These are phyloP conservation scores for Ustilago xerochloae DNA, from an alignment of 1,284 basidiomycete species.

Conservation along the genomic window DNA sequence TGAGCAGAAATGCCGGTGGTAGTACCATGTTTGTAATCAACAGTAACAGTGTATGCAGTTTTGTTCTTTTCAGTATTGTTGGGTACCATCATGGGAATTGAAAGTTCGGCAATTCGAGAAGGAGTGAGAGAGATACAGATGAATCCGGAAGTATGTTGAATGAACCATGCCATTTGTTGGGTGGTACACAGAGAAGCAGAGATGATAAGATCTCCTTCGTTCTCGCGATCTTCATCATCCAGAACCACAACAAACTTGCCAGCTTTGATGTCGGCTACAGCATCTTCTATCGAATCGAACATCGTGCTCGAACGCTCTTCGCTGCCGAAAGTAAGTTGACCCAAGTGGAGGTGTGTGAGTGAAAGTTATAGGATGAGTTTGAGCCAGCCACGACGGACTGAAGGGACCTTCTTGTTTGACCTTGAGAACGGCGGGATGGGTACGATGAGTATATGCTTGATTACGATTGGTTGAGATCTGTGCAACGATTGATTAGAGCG, in stretches of 20 bases:
- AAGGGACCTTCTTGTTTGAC: too few species aligned
- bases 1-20: conserved; percentile 97
- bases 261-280: conserved; percentile 48
- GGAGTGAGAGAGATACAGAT: conserved; percentile 89
- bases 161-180: conserved; percentile 99
- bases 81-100: conserved; percentile 92
- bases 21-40: conserved; percentile 92
- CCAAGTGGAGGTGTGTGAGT: too few species aligned
- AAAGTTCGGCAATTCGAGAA: conserved; percentile 80
- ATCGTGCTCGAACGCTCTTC: too few species aligned
- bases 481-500: too few species aligned
- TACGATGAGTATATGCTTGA: too few species aligned
- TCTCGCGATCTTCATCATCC: conserved; percentile 67
- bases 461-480: too few species aligned
- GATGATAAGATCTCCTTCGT: conserved; percentile 67
- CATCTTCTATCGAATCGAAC: conserved; percentile 60
- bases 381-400: too few species aligned
- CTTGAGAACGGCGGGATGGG: too few species aligned
- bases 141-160: conserved; percentile 86
- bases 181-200: conserved; percentile 75
- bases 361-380: neutral
- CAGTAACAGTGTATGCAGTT: conserved; percentile 96
- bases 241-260: conserved; percentile 67
- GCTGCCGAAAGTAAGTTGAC: too few species aligned
- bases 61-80: conserved; percentile 89